These are phyloP conservation scores for Moesziomyces sp. DNA, from an alignment of 1,284 basidiomycete genomes.

Conservation along the genomic window DNA sequence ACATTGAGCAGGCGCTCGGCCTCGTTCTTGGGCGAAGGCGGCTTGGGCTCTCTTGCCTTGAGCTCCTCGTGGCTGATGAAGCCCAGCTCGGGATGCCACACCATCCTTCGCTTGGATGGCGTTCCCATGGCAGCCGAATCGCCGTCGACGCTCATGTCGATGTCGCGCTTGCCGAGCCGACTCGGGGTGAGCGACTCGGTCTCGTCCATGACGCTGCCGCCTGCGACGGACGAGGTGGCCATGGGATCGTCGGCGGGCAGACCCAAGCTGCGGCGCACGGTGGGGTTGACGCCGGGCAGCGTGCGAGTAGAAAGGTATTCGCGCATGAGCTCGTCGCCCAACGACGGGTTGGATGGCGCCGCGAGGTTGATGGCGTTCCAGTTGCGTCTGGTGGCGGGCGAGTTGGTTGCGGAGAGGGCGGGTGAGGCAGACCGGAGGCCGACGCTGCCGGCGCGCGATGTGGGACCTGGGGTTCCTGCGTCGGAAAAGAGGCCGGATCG, in stretches of 20 bases:
- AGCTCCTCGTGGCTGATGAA: constrained; percentile 62
- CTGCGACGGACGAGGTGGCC: constrained; percentile 21
- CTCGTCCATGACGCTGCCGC: constrained; percentile 38
- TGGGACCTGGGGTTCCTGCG: constrained; percentile 19
- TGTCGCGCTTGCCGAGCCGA: constrained; percentile 41
- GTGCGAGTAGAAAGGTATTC: constrained; percentile 44
- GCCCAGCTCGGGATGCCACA: constrained; percentile 62
- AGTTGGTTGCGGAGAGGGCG: constrained; percentile 29
- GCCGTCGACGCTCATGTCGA: constrained; percentile 50
- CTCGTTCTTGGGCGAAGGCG: constrained; percentile 67
- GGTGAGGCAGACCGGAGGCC: constrained; percentile 29
- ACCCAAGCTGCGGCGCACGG: constrained; percentile 20
- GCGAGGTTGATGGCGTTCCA: constrained; percentile 60
- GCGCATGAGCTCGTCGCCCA: constrained; percentile 57
- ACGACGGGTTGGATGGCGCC: constrained; percentile 33
- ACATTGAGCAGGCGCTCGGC: constrained; percentile 68
- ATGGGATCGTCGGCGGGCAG: constrained; percentile 18
- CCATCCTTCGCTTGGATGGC: constrained; percentile 59
- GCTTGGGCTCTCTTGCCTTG: constrained; percentile 50
- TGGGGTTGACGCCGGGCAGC: constrained; percentile 37
- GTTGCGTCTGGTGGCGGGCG: constrained; percentile 45
- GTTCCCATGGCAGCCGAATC: constrained; percentile 34
- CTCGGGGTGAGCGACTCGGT: constrained; percentile 34
- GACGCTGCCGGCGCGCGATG: constrained; percentile 28
- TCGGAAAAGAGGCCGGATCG: constrained; percentile 21